Percentiles rank a stretch among this genome's conserved stretches.
Conservation (phyloP, 2,329 filamentous ascomycete genomes). For the Drechmeria coniospora region DNA sequence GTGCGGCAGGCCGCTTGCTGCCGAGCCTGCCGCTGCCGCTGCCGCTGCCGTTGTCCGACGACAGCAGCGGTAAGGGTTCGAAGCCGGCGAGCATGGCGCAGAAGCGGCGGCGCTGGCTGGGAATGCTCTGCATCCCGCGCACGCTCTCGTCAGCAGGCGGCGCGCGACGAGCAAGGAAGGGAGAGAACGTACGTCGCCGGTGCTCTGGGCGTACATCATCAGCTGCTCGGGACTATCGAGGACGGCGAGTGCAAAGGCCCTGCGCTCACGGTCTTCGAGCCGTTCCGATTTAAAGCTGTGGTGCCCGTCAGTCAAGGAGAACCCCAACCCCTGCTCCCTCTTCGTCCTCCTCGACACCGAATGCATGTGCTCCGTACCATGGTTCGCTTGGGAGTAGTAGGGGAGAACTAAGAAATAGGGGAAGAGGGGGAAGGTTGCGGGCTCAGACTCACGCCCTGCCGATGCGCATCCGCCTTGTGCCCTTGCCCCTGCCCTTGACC, state of each 20-base stretch:
- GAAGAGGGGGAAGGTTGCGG: too few relatives aligned
- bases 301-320: too few relatives aligned
- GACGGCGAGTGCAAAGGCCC: conserved; percentile 34
- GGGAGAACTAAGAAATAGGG: too few relatives aligned
- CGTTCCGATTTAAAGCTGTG: conserved; percentile 18
- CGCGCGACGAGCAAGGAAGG: background rate
- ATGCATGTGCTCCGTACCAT: too few relatives aligned
- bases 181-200: conserved; percentile 31
- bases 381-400: too few relatives aligned
- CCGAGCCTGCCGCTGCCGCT: background rate
- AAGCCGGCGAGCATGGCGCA: conserved; percentile 40
- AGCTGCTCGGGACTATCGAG: conserved; percentile 42
- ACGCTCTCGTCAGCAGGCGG: background rate
- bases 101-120: conserved; percentile 40
- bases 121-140: conserved; percentile 28
- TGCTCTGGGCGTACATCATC: conserved; percentile 41
- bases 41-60: conserved; percentile 1
- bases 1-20: too few relatives aligned
- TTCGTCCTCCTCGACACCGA: too few relatives aligned
- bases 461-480: too few relatives aligned
- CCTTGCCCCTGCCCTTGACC: background rate
- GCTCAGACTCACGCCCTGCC: too few relatives aligned
- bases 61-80: conserved; percentile 9
- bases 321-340: background rate
- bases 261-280: conserved; percentile 26